These are phyloP conservation scores for Fusarium guadeloupense DNA, from an alignment of 2,329 filamentous ascomycete genomes.

Conservation along the genomic window DNA sequence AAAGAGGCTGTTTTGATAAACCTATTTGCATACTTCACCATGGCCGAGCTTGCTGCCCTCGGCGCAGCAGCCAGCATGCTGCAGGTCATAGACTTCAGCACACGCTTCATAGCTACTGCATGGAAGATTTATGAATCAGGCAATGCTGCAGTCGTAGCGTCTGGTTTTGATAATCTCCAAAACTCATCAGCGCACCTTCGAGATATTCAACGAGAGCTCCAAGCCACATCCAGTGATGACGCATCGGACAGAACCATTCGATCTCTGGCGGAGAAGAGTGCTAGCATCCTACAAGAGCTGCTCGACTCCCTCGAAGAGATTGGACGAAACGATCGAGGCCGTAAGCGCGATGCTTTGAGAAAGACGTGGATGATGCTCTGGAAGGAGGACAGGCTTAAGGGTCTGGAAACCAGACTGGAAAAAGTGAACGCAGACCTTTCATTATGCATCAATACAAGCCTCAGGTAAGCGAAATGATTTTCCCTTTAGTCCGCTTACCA, in stretches of 20 bases:
- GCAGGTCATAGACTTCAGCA: constrained; percentile 19
- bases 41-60: constrained; percentile 10
- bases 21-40: background rate
- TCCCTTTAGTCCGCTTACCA: no score
- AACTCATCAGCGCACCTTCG: background rate
- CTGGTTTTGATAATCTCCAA: background rate
- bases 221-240: background rate
- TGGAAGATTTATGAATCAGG: background rate
- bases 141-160: background rate
- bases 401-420: background rate
- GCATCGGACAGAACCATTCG: background rate
- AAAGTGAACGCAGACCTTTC: background rate
- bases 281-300: background rate
- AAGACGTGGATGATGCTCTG: constrained; percentile 2
- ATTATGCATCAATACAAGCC: background rate
- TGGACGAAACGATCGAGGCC: background rate
- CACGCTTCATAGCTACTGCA: constrained; percentile 1
- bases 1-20: no score
- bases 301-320: background rate
- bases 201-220: background rate
- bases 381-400: constrained; percentile 4
- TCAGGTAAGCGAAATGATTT: background rate
- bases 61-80: constrained; percentile 2
- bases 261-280: background rate
- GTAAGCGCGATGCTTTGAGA: background rate